Conservation (phyloP, 305 asterid species). For the Withania somnifera region DNA sequence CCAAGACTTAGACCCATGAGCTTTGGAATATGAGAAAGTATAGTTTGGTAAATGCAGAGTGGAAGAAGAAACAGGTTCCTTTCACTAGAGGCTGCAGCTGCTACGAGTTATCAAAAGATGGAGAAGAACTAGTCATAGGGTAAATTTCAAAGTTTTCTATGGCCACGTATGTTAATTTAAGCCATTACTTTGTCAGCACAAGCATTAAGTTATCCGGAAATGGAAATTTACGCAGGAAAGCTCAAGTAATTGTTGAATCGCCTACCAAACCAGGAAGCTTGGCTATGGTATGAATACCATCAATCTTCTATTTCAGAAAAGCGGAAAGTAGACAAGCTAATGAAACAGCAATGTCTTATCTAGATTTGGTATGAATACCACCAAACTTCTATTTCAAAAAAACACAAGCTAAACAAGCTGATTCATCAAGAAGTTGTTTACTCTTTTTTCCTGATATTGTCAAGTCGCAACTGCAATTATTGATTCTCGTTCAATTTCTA, state of each 20-base stretch:
- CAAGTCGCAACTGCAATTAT: neutral
- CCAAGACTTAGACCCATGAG: no score
- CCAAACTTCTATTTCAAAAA: neutral
- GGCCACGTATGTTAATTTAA: neutral
- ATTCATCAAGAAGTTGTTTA: neutral
- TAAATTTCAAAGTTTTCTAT: slow-evolving; percentile 10
- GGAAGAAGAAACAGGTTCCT: slow-evolving; percentile 60
- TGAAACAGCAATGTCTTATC: neutral
- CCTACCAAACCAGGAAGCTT: slow-evolving; percentile 59
- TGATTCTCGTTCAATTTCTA: neutral
- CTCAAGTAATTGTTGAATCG: slow-evolving; percentile 48
- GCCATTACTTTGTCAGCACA: neutral
- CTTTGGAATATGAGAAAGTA: neutral
- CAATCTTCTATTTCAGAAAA: neutral
- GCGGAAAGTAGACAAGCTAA: neutral
- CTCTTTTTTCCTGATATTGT: neutral
- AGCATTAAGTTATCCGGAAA: neutral
- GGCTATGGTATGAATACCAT: slow-evolving; percentile 31
- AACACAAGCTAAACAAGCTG: neutral
- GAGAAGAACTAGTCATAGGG: slow-evolving; percentile 47
- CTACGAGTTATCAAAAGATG: slow-evolving; percentile 32
- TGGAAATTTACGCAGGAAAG: slow-evolving; percentile 37
- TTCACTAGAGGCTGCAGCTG: slow-evolving; percentile 63
- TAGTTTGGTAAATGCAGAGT: slow-evolving; percentile 33
- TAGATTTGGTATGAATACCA: neutral